phyloP scores from a whole-genome alignment of 805 yeast species.

The Vanderwaltozyma tropicalis region DNA sequence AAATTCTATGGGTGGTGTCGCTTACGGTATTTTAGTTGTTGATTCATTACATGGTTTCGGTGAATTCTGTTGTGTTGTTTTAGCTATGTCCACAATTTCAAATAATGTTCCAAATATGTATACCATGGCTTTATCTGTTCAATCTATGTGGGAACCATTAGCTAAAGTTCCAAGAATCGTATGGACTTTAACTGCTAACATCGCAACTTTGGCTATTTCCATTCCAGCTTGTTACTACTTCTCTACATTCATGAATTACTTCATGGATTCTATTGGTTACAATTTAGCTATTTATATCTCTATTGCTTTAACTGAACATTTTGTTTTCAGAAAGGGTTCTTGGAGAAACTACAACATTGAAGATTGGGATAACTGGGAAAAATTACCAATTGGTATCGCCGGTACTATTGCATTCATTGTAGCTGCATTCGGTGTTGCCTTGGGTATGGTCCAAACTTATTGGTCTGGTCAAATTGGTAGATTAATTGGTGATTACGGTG shows the following conservation, averaged over 20 bases:
- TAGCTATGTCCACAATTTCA: conserved; percentile 79
- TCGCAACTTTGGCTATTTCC: conserved; percentile 70
- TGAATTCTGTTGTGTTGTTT: conserved; percentile 73
- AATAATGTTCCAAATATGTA: conserved; percentile 92
- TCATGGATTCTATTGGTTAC: conserved; percentile 87
- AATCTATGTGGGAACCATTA: conserved; percentile 70
- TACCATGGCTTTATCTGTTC: conserved; percentile 80
- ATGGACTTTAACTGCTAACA: conserved; percentile 74
- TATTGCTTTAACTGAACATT: conserved; percentile 71
- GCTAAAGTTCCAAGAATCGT: conserved; percentile 67
- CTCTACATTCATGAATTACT: conserved; percentile 62
- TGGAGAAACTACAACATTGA: conserved; percentile 51
- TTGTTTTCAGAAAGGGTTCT: conserved; percentile 55
- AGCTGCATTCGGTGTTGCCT: conserved; percentile 76
- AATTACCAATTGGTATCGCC: conserved; percentile 68
- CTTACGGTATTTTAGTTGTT: conserved; percentile 65
- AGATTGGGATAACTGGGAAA: conserved; percentile 45
- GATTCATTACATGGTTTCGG: conserved; percentile 84
- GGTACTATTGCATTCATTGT: conserved; percentile 69
- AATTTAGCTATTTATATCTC: conserved; percentile 80
- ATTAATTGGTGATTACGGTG: conserved; percentile 57
- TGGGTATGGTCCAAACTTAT: conserved; percentile 86
- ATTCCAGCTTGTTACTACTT: conserved; percentile 81
- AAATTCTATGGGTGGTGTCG: conserved; percentile 69
- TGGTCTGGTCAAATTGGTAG: conserved; percentile 61